Evolutionary conservation across 305 asterid genomes (phyloP).

Genomic region (Fraxinus baroniana): DNA sequence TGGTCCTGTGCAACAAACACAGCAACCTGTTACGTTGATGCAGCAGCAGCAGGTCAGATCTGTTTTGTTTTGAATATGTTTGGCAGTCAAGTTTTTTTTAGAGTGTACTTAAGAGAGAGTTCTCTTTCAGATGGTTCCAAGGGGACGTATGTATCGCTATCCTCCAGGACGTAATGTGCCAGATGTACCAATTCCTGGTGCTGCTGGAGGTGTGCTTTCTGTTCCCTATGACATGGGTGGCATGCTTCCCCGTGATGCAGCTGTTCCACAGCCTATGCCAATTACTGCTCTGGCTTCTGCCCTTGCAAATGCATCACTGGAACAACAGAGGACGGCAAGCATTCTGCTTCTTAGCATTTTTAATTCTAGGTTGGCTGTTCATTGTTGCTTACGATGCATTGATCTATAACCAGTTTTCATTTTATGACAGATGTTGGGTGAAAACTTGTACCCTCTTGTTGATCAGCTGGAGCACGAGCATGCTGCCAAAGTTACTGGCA

Average conservation of each 20-base stretch:
- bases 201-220: not conserved
- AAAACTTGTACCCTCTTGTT: slow-evolving; percentile 1
- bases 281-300: slow-evolving; percentile 7
- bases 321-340: slow-evolving; percentile 4
- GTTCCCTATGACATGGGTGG: slow-evolving; percentile 4
- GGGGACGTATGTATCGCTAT: not conserved
- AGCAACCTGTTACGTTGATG: slow-evolving; percentile 44
- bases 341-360: too few relatives aligned
- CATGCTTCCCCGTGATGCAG: not conserved
- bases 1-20: slow-evolving; percentile 45
- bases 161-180: not conserved
- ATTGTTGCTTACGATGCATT: not conserved
- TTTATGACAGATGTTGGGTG: not conserved
- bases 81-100: too few relatives aligned
- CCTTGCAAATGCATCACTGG: not conserved
- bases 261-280: not conserved
- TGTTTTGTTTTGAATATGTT: too few relatives aligned
- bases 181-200: not conserved
- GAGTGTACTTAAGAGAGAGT: too few relatives aligned
- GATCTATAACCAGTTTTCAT: not conserved
- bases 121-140: too few relatives aligned
- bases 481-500: not conserved
- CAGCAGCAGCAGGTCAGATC: slow-evolving; percentile 33
- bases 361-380: not conserved
- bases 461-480: slow-evolving; percentile 1